A percentile compares a stretch with the other conserved stretches of the same genome.
Conservation (phyloP, 2,329 filamentous ascomycete species). For the Aspergillus sp. region DNA sequence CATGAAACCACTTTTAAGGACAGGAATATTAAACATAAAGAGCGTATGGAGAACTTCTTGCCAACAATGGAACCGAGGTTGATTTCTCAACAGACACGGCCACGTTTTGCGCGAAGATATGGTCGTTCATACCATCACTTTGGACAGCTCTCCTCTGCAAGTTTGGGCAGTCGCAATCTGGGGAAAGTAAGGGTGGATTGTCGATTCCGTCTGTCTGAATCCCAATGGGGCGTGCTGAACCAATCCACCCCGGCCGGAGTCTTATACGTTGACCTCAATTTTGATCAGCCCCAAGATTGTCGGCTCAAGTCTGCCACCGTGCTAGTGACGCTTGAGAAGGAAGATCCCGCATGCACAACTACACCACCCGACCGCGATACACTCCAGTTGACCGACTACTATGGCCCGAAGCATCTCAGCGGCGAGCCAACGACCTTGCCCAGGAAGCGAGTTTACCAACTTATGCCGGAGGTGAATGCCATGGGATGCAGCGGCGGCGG, state of each 20-base stretch:
- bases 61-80: too few relatives aligned
- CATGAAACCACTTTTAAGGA: too few relatives aligned
- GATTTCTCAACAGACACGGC: too few relatives aligned
- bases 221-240: conserved; percentile 8
- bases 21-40: too few relatives aligned
- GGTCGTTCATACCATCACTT: not conserved
- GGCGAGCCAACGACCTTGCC: conserved; percentile 8
- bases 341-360: not conserved
- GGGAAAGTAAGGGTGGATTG: conserved; percentile 8
- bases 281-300: conserved; percentile 11
- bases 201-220: conserved; percentile 8
- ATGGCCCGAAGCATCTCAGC: conserved; percentile 12
- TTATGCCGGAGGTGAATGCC: conserved; percentile 10
- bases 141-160: conserved; percentile 4
- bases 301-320: conserved; percentile 8
- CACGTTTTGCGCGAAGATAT: too few relatives aligned
- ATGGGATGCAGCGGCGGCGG: conserved; percentile 11
- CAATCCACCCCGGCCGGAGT: conserved; percentile 5
- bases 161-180: conserved; percentile 6
- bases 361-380: not conserved
- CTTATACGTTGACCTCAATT: conserved; percentile 12
- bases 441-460: conserved; percentile 5
- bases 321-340: conserved; percentile 4
- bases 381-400: conserved; percentile 12
- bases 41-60: too few relatives aligned